Evolutionary conservation across 2,329 filamentous ascomycete species (phyloP).

Genomic region (Leptosphaerulina australis): DNA sequence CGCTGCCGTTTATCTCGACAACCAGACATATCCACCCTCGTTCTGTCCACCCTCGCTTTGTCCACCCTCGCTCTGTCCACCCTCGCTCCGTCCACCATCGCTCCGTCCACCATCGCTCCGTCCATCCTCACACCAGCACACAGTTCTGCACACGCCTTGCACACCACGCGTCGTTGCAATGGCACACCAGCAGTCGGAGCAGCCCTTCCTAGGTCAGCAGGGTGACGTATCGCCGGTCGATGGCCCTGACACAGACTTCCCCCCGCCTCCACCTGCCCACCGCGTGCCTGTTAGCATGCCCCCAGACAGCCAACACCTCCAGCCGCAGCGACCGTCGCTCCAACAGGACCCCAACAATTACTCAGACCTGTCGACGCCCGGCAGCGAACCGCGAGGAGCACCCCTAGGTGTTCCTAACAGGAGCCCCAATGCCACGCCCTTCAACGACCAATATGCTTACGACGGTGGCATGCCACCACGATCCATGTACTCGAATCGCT

Average conservation of each 20-base stretch:
- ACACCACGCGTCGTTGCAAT: neutral
- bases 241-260: constrained; percentile 30
- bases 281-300: constrained; percentile 38
- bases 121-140: neutral
- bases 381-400: constrained; percentile 60
- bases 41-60: neutral
- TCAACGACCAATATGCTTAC: constrained; percentile 28
- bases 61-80: neutral
- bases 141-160: neutral
- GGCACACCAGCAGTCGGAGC: constrained; percentile 13
- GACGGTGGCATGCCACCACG: constrained; percentile 19
- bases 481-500: constrained; percentile 32
- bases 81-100: neutral
- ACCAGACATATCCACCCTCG: neutral
- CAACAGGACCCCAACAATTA: constrained; percentile 38
- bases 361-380: constrained; percentile 43
- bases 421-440: constrained; percentile 32
- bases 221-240: constrained; percentile 31
- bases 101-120: neutral
- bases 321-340: constrained; percentile 30
- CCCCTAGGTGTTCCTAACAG: constrained; percentile 49
- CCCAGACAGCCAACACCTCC: constrained; percentile 28
- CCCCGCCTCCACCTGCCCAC: constrained; percentile 45
- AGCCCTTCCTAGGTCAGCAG: constrained; percentile 30
- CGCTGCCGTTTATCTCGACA: constrained; percentile 7